Evolutionary conservation across 805 yeast genomes (phyloP).

Genomic region (Candida sanyiensis): DNA sequence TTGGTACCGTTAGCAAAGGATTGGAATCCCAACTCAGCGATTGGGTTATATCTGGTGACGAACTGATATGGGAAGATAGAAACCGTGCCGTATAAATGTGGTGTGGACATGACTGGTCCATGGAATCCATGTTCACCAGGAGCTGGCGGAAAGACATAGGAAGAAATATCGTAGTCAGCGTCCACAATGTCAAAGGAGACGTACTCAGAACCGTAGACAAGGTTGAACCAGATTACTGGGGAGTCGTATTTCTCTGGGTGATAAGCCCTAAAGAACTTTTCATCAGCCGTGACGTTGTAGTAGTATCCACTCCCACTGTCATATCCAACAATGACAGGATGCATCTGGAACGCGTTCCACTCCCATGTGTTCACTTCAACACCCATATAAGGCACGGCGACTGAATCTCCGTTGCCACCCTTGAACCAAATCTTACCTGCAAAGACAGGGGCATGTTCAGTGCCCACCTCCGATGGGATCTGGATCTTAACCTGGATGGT

Average conservation of each 20-base stretch:
- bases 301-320: not conserved
- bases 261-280: not conserved
- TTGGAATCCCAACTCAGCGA: slow-evolving; percentile 4
- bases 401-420: slow-evolving; percentile 15
- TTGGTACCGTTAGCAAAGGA: slow-evolving; percentile 11
- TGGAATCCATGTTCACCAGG: slow-evolving; percentile 9
- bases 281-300: slow-evolving; percentile 9
- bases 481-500: slow-evolving; percentile 10
- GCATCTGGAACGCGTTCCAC: slow-evolving; percentile 9
- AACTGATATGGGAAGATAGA: slow-evolving; percentile 9
- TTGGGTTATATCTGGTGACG: slow-evolving; percentile 1
- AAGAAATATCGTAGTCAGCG: slow-evolving; percentile 9
- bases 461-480: slow-evolving; percentile 5
- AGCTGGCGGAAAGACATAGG: slow-evolving; percentile 8
- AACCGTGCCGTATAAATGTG: slow-evolving; percentile 2
- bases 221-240: slow-evolving; percentile 9
- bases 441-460: slow-evolving; percentile 7
- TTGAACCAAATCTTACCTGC: slow-evolving; percentile 12
- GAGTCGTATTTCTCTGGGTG: slow-evolving; percentile 2
- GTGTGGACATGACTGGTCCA: slow-evolving; percentile 7
- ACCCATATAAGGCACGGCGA: slow-evolving; percentile 18
- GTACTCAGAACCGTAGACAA: slow-evolving; percentile 11
- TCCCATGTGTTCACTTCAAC: slow-evolving; percentile 10
- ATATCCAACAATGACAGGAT: slow-evolving; percentile 9
- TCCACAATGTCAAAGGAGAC: slow-evolving; percentile 15